phyloP scores from a whole-genome alignment of 2,329 filamentous ascomycete genomes.

The Colletotrichum sp. region DNA sequence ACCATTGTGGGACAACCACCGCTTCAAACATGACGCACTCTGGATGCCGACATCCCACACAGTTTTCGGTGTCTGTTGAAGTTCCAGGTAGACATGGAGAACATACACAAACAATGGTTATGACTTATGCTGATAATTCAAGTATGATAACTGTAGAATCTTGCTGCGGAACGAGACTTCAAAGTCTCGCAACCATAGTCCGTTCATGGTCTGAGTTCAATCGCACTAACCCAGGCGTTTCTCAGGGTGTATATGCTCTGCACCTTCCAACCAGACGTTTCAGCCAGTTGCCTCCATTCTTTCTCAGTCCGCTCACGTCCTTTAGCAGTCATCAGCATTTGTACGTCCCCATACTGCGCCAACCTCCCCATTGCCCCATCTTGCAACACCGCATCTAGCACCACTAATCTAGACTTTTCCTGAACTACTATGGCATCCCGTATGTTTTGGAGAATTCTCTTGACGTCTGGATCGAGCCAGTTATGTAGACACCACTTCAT shows the following conservation, averaged over 20 bases:
- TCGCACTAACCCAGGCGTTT: constrained; percentile 27
- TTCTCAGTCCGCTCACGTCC: constrained; percentile 35
- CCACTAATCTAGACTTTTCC: constrained; percentile 33
- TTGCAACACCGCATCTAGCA: constrained; percentile 41
- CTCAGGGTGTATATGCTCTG: constrained; percentile 19
- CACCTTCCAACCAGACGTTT: constrained; percentile 33
- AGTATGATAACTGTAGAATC: not conserved
- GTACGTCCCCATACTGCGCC: constrained; percentile 42
- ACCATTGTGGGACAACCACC: not conserved
- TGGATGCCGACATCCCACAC: not conserved
- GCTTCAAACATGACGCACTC: not conserved
- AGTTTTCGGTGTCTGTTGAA: not conserved
- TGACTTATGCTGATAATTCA: not conserved
- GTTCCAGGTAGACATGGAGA: not conserved
- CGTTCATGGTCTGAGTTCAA: constrained; percentile 18
- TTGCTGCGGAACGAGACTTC: not conserved
- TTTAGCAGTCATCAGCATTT: constrained; percentile 41
- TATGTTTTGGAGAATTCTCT: constrained; percentile 30
- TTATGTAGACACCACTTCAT: constrained; percentile 49
- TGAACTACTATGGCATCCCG: constrained; percentile 32
- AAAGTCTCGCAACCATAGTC: not conserved
- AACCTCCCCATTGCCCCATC: constrained; percentile 34
- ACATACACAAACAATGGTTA: not conserved
- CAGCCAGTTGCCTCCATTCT: constrained; percentile 34
- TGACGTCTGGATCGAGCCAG: constrained; percentile 39